Conservation (phyloP, 805 yeast genomes). For the Suhomyces prunicola region DNA sequence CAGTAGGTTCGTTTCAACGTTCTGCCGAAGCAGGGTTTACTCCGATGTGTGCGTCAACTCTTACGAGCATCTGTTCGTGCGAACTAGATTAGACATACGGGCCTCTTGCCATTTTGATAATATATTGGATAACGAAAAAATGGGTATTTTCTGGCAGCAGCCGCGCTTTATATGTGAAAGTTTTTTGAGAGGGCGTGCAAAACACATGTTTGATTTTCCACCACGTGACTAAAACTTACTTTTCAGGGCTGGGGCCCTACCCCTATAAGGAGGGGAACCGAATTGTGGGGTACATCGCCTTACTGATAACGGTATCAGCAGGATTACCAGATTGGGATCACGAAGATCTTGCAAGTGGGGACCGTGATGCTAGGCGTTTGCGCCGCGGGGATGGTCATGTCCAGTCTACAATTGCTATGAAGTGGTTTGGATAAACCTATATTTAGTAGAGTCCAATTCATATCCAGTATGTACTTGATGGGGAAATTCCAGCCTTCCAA, state of each 20-base stretch:
- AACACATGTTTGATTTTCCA: not conserved
- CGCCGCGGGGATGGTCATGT: not conserved
- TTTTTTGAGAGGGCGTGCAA: not conserved
- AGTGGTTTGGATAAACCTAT: not conserved
- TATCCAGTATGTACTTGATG: not conserved
- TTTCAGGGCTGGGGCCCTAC: not conserved
- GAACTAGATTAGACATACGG: constrained; percentile 38
- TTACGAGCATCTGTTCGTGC: constrained; percentile 7
- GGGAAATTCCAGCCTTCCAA: not conserved
- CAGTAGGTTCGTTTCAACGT: constrained; percentile 4
- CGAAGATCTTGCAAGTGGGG: not conserved
- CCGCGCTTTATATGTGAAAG: not conserved
- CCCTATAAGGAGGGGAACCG: constrained; percentile 1
- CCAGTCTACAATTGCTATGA: not conserved
- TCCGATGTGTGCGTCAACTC: constrained; percentile 16
- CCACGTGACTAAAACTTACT: not conserved
- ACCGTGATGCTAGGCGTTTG: not conserved
- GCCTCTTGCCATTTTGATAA: constrained; percentile 50
- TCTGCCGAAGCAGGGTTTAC: constrained; percentile 8
- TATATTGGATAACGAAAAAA: constrained; percentile 8
- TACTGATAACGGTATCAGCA: not conserved
- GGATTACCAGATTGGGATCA: not conserved
- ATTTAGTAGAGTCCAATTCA: not conserved
- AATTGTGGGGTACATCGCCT: constrained; percentile 1
- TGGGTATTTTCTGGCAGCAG: not conserved